These are phyloP conservation scores for Microcyclosporella mali DNA, from an alignment of 2,329 filamentous ascomycete genomes.

Conservation along the genomic window DNA sequence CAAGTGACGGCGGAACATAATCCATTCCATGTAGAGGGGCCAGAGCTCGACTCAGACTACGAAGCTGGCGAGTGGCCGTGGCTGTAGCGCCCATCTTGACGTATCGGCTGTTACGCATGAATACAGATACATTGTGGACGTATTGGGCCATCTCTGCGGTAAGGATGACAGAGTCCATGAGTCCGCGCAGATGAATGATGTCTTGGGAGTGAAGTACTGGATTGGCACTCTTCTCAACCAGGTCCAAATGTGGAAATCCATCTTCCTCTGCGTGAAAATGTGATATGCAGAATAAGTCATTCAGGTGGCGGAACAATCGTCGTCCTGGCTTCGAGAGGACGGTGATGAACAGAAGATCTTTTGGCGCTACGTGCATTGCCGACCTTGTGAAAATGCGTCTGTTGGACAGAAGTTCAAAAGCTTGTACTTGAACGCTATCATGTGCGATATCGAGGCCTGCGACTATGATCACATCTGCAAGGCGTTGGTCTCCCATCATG, in stretches of 20 bases:
- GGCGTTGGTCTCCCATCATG: constrained; percentile 41
- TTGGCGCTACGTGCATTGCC: constrained; percentile 66
- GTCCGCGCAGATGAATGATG: constrained; percentile 55
- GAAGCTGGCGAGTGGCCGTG: constrained; percentile 69
- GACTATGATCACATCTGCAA: constrained; percentile 78
- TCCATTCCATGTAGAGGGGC: constrained; percentile 74
- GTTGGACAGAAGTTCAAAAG: constrained; percentile 67
- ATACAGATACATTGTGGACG: constrained; percentile 78
- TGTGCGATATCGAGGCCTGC: constrained; percentile 69
- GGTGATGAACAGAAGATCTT: constrained; percentile 72
- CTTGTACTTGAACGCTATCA: constrained; percentile 77
- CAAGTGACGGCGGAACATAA: constrained; percentile 77
- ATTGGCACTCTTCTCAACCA: constrained; percentile 31
- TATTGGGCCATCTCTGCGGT: constrained; percentile 77
- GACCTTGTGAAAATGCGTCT: constrained; percentile 71
- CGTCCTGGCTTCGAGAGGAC: constrained; percentile 42
- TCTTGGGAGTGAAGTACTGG: constrained; percentile 27
- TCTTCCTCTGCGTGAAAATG: constrained; percentile 72
- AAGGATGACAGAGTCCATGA: constrained; percentile 54
- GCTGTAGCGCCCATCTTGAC: constrained; percentile 74
- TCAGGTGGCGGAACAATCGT: constrained; percentile 45
- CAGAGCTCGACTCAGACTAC: constrained; percentile 52
- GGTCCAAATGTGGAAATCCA: constrained; percentile 69
- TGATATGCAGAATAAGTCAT: constrained; percentile 81
- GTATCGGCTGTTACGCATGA: constrained; percentile 80